Evolutionary conservation across 108 stramenopile species (phyloP).

Genomic region (Cafeteria roenbergensis): DNA sequence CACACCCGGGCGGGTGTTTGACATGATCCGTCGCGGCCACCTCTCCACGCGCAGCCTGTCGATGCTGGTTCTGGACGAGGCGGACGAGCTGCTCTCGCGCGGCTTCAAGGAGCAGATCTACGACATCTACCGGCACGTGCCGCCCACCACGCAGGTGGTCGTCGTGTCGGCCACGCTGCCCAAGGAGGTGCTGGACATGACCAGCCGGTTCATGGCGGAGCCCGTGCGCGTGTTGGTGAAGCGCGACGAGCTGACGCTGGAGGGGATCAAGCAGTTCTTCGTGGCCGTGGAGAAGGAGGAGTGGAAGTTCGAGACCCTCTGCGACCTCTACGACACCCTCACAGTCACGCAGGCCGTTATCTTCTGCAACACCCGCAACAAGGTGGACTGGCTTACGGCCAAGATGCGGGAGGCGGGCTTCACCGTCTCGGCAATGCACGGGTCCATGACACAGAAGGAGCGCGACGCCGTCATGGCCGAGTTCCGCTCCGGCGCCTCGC

Average conservation of each 20-base stretch:
- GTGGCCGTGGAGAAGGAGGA: conserved; percentile 94
- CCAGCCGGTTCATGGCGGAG: conserved; percentile 90
- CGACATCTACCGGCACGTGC: conserved; percentile 89
- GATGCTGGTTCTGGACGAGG: conserved; percentile 89
- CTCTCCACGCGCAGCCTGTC: conserved; percentile 61
- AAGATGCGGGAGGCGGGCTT: conserved; percentile 90
- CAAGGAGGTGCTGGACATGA: conserved; percentile 84
- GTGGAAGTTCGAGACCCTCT: conserved; percentile 98
- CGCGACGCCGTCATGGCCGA: conserved; percentile 91
- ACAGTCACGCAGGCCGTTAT: conserved; percentile 98
- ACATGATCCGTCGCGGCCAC: conserved; percentile 81
- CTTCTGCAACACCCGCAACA: conserved; percentile 91
- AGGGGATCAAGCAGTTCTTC: conserved; percentile 94
- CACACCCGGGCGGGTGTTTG: conserved; percentile 92
- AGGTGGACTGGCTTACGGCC: conserved; percentile 85
- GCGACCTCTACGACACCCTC: conserved; percentile 94
- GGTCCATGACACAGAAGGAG: conserved; percentile 81
- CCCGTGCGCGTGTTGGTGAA: conserved; percentile 88
- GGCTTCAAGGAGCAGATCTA: conserved; percentile 99
- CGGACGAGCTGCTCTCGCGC: conserved; percentile 92
- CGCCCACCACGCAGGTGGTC: conserved; percentile 77
- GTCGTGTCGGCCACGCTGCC: conserved; percentile 88
- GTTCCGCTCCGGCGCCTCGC: conserved; percentile 78
- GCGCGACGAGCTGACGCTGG: conserved; percentile 90
- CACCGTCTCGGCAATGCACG: conserved; percentile 93